Percentiles rank a stretch among this genome's conserved stretches.
These are phyloP conservation scores for Ganoderma sinense DNA, from an alignment of 1,284 basidiomycete species.

Conservation along the genomic window DNA sequence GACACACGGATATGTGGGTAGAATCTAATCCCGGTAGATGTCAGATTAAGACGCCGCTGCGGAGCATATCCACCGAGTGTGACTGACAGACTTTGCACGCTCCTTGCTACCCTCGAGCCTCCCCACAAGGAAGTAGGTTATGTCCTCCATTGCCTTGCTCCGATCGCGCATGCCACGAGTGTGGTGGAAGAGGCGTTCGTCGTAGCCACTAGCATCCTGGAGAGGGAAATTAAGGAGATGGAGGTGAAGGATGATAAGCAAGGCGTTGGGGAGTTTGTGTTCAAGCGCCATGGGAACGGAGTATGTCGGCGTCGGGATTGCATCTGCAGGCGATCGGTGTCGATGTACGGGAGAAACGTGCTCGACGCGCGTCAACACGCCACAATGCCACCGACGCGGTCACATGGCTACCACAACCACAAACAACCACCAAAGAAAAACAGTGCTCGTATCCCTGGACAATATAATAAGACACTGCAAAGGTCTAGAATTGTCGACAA, in stretches of 20 bases:
- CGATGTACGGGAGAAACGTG: constrained; percentile 14
- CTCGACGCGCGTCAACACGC: constrained; percentile 10
- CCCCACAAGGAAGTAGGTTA: constrained; percentile 55
- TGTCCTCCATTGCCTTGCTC: constrained; percentile 57
- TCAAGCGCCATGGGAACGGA: neutral
- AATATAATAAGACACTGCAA: too few relatives aligned
- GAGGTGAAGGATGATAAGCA: constrained; percentile 56
- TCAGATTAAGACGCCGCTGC: neutral
- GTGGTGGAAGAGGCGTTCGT: constrained; percentile 54
- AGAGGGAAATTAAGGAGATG: constrained; percentile 56
- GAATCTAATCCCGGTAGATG: constrained; percentile 40
- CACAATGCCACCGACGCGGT: neutral
- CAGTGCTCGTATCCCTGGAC: too few relatives aligned
- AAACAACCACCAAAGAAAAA: neutral
- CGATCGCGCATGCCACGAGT: constrained; percentile 56
- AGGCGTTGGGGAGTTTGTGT: constrained; percentile 32
- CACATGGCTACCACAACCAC: neutral
- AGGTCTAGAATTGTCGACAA: too few relatives aligned
- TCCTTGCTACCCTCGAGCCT: constrained; percentile 48
- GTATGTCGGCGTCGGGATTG: neutral
- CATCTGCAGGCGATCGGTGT: neutral
- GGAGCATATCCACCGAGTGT: neutral
- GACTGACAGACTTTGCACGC: constrained; percentile 44
- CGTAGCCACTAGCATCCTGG: constrained; percentile 52
- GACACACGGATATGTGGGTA: constrained; percentile 57